Base-by-base conservation (phyloP, 2,329 filamentous ascomycete genomes). In the Chaetothyriales sp. region DNA sequence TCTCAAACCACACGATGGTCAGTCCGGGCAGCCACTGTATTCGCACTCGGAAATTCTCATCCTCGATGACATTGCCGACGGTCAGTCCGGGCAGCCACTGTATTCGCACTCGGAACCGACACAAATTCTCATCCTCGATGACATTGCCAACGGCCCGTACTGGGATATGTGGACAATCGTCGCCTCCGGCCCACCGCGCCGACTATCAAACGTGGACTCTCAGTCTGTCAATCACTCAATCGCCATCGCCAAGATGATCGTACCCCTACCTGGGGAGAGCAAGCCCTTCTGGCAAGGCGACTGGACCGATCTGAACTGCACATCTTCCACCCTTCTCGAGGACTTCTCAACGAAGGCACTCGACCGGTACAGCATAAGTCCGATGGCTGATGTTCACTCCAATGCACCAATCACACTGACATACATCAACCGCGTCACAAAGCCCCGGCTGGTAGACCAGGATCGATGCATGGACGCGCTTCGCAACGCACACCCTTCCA, bases 251-350 rank as follows among this genome's bases (percentile, higher is more conserved):
- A 66, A 67, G 49, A 29, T 72, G 33, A 66, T 73, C 49, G 53
- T 72, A 18, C 70, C 70, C 1, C 58, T 73, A 2, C 60, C 70
- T 9, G 70, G 70, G 44, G 66, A 62, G 18, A 66, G 64, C 57
- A 72, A 70, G 54, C 69, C 70, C 0, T 55, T 69, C 18, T 73
- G 70, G 70, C 64, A 69, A 51, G 67, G 65, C n/a, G 68, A 72
- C 54, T 70, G 66, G 64, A 57, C 61, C 4, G 49, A 61, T 5
- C 60, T 61, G 18, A 52, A 61, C 28, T 73, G 69, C 55, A 51
- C 51, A n/a, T 54, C 58, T 8, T 64, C 66, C 0, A 53, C 58
- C 8, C 60, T 66, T 1, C 57, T 70, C n/a, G 56, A 61, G 20
- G 63, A 62, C 1, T 70, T 71, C 51, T 60, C 61, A 4, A 51